These are phyloP conservation scores for Dothistroma septosporum DNA, from an alignment of 2,329 filamentous ascomycete genomes.

Conservation along the genomic window DNA sequence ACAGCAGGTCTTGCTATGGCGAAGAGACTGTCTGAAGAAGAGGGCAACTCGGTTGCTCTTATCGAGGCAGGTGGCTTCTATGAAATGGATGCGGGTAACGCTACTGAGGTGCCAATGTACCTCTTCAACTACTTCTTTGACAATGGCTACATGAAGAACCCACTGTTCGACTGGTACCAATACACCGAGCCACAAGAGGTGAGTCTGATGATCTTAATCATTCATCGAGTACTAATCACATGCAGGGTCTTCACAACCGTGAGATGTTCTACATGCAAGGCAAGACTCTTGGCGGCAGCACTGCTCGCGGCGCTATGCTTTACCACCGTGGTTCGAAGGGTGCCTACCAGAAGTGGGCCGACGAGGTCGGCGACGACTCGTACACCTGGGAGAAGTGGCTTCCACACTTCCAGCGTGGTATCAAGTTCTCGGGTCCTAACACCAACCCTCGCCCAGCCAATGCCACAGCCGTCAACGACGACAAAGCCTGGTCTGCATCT, in stretches of 20 bases:
- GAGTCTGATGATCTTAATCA: neutral
- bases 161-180: conserved; percentile 5
- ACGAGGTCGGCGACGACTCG: conserved; percentile 34
- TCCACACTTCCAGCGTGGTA: conserved; percentile 15
- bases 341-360: conserved; percentile 36
- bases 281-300: conserved; percentile 24
- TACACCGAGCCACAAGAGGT: conserved; percentile 1
- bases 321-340: conserved; percentile 17
- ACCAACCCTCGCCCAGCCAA: conserved; percentile 1
- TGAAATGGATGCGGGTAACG: conserved; percentile 14
- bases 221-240: neutral
- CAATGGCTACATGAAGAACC: conserved; percentile 9
- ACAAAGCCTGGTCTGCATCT: neutral
- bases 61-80: conserved; percentile 28
- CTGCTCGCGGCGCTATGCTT: conserved; percentile 19
- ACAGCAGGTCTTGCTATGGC: conserved; percentile 7
- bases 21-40: conserved; percentile 1
- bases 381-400: conserved; percentile 30
- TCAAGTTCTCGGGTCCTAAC: conserved; percentile 7
- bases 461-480: conserved; percentile 1
- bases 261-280: conserved; percentile 18
- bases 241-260: neutral
- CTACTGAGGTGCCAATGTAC: conserved; percentile 1
- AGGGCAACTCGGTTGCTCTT: conserved; percentile 21
- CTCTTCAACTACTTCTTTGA: conserved; percentile 5